These are phyloP conservation scores for Beauveria medogensis DNA, from an alignment of 2,329 filamentous ascomycete species.

Conservation along the genomic window DNA sequence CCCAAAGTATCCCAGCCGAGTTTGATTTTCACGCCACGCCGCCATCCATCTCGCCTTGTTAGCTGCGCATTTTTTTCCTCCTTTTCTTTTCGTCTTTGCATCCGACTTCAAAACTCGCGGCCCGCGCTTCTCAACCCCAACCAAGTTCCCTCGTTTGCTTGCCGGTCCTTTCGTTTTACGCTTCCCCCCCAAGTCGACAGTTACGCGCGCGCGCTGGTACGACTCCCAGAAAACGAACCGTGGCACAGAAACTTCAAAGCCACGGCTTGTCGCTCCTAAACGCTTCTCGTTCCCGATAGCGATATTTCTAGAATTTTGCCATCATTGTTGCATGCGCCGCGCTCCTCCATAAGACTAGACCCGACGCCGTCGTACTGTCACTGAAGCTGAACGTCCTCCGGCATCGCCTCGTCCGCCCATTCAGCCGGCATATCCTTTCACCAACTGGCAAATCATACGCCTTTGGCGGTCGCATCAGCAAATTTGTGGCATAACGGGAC, in stretches of 20 bases:
- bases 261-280: neutral
- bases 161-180: constrained; percentile 3
- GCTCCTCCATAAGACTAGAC: neutral
- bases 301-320: neutral
- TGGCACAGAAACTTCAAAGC: neutral
- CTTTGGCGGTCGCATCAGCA: neutral
- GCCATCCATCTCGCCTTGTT: neutral
- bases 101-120: neutral
- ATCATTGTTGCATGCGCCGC: neutral
- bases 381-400: neutral
- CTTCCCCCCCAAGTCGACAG: neutral
- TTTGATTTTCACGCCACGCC: neutral
- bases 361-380: neutral
- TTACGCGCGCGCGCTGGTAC: neutral
- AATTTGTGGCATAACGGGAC: neutral
- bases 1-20: neutral
- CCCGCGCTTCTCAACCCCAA: neutral
- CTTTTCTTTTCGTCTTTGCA: neutral
- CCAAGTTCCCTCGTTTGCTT: neutral
- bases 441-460: neutral
- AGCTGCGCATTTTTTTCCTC: neutral
- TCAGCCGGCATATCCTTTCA: neutral
- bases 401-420: neutral
- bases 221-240: neutral
- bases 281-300: neutral